Base-by-base conservation (phyloP, 768 basidiomycete genomes). In the Hydnomerulius pinastri region DNA sequence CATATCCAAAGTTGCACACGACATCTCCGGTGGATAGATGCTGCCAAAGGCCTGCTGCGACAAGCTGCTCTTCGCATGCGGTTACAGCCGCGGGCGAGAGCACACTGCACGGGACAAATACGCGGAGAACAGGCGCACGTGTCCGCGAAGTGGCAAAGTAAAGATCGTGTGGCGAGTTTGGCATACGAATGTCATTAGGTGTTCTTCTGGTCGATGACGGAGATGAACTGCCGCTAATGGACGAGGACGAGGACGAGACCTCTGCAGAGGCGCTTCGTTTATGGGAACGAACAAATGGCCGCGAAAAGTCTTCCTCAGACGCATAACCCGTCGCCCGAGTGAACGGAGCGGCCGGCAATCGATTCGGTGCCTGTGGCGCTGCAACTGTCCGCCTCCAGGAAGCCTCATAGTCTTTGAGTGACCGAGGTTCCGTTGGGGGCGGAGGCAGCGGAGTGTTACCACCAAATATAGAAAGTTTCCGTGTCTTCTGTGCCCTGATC, bases 1-100 rank as follows among this genome's bases (percentile, higher is more conserved):
- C 74, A 59, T 83, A 90, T 6, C 90, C 90, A 39, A 92, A 75
- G 66, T 92, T 92, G 62, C 85, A 90, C 18, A 92, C 76, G 30
- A 91, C 68, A 58, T 92, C 90, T 1, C 90, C 90, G 0, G 77
- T 77, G 1, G 85, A 88, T n/a, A 92, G 74, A 59, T 89, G 79
- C 6, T 75, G 69, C 88, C 89, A 91, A 5, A 92, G 75, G 0
- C 81, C 86, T 1, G 80, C 76, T 1, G 77, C 73, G n/a, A 80
- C 69, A 4, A 92, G 75, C 62, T 90, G 87, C 27, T 81, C 76
- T 60, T 89, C 85, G 62, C 88, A 91, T 10, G 72, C 71, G 9
- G 74, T 61, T 37, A 89, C 69, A 39, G 75, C 75, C 18, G 58
- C 59, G 0, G 58, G 53, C 32, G 79, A 74, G 35, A 88, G 73